Evolutionary conservation across 345 rosid species (phyloP).

Genomic region (Rhodamnia argentea): DNA sequence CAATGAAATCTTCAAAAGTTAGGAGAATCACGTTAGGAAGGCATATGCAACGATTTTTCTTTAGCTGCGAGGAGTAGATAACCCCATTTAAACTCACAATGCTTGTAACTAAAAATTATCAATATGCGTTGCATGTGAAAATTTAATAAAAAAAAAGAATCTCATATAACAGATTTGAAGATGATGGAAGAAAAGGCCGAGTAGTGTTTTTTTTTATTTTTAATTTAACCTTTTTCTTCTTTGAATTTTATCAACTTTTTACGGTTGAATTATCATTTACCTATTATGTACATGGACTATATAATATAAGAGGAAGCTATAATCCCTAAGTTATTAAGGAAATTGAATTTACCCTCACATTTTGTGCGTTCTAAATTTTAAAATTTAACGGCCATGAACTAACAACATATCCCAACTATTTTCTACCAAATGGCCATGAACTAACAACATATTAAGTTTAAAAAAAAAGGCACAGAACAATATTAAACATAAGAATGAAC

Average conservation of each 20-base stretch:
- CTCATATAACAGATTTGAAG: background rate
- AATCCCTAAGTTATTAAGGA: background rate
- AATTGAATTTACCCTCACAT: background rate
- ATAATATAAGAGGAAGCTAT: background rate
- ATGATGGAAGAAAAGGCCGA: background rate
- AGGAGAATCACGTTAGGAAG: background rate
- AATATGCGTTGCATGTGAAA: background rate
- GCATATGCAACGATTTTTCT: background rate
- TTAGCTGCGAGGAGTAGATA: too few relatives aligned
- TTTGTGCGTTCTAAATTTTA: background rate
- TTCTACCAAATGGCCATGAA: background rate
- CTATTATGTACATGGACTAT: background rate
- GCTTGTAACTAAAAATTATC: background rate
- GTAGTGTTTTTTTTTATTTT: too few relatives aligned
- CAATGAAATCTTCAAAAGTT: background rate
- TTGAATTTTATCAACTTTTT: background rate
- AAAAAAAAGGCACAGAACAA: background rate
- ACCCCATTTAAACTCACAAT: too few relatives aligned
- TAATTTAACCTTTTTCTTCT: background rate
- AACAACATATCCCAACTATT: background rate
- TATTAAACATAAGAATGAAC: background rate
- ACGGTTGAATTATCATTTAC: background rate
- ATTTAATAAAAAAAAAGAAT: background rate
- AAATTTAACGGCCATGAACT: background rate
- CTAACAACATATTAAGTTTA: background rate